Base-by-base conservation (phyloP, 352 stramenopile genomes). In the Phytophthora citrophthora region DNA sequence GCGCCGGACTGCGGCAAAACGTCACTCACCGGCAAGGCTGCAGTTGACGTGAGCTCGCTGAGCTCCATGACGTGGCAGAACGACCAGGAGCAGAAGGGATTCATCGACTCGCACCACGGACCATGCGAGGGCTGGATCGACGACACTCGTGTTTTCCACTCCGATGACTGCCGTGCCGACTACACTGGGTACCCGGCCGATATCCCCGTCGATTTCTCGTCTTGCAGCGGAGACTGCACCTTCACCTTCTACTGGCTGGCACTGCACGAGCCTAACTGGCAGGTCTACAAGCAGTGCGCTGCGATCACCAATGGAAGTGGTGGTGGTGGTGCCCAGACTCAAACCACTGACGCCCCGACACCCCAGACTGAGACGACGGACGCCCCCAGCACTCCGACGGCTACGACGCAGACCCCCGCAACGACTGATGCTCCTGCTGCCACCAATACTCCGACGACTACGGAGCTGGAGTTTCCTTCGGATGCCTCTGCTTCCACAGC, bases 201-300 rank as follows among this genome's bases (percentile, higher is more conserved):
- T 11, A 74, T 91, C 40, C 70, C 74, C 3, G 56, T 89, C 32
- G 76, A 90, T 54, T 89, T 72, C 45, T 76, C 74, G 11, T 59
- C 64, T 1, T 91, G 80, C 62, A 72, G 39, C 31, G 72, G 74
- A 32, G 75, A 81, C 24, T 87, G 81, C 32, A 67, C 45, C 13
- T 76, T 92, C 45, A 73, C 50, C 11, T 89, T 90, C 62, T 88
- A 84, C 76, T 88, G 81, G 81, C 18, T 88, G 44, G 74, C 78
- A 39, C 23, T 89, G 44, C 77, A 87, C 46, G 54, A 77, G 40
- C 47, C 70, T 12, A 73, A 79, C 23, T 89, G 80, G 80, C 77
- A 89, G 54, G 61, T 80, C 5, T 84, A 89, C 70, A 81, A 78
- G 59, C 60, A 88, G 29, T 86, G 74, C 45, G 72, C 64, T 1